These are phyloP conservation scores for Purpureocillium lavendulum DNA, from an alignment of 2,329 filamentous ascomycete genomes.

Conservation along the genomic window DNA sequence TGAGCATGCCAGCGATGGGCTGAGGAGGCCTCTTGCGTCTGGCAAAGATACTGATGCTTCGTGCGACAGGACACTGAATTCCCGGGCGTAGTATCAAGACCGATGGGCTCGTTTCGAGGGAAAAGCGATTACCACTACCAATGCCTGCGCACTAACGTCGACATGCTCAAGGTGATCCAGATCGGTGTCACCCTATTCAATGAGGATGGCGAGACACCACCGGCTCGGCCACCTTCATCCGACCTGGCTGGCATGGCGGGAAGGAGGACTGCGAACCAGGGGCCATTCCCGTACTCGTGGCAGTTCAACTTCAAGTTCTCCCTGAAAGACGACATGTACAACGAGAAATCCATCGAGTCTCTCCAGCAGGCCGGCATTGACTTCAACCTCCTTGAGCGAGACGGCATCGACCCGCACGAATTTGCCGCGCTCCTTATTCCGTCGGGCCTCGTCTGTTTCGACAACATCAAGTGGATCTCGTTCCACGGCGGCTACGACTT, in stretches of 20 bases:
- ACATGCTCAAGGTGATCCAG: slow-evolving; percentile 95
- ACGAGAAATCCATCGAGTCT: slow-evolving; percentile 87
- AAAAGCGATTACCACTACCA: slow-evolving; percentile 99
- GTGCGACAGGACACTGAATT: slow-evolving; percentile 81
- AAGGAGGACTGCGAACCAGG: slow-evolving; percentile 31
- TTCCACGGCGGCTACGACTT: slow-evolving; percentile 99
- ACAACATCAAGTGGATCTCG: slow-evolving; percentile 90
- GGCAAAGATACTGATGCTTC: not conserved
- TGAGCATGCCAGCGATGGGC: too few species aligned
- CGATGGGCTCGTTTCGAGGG: slow-evolving; percentile 87
- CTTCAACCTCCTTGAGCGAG: slow-evolving; percentile 72
- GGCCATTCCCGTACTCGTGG: slow-evolving; percentile 79
- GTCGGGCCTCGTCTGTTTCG: slow-evolving; percentile 80
- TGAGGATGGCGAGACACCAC: slow-evolving; percentile 78
- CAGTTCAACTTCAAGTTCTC: slow-evolving; percentile 99
- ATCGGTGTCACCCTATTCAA: slow-evolving; percentile 92
- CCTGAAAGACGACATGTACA: slow-evolving; percentile 94
- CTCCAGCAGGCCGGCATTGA: slow-evolving; percentile 89
- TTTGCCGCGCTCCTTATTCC: slow-evolving; percentile 88
- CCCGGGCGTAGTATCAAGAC: slow-evolving; percentile 90
- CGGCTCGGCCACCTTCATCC: slow-evolving; percentile 50
- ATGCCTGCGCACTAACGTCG: slow-evolving; percentile 92
- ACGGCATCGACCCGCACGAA: slow-evolving; percentile 82
- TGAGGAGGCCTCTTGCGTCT: too few species aligned
- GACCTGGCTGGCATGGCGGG: slow-evolving; percentile 29